These are phyloP conservation scores for Miscanthus lutarioriparius DNA, from an alignment of 176 grass and related monocot species.

Conservation along the genomic window DNA sequence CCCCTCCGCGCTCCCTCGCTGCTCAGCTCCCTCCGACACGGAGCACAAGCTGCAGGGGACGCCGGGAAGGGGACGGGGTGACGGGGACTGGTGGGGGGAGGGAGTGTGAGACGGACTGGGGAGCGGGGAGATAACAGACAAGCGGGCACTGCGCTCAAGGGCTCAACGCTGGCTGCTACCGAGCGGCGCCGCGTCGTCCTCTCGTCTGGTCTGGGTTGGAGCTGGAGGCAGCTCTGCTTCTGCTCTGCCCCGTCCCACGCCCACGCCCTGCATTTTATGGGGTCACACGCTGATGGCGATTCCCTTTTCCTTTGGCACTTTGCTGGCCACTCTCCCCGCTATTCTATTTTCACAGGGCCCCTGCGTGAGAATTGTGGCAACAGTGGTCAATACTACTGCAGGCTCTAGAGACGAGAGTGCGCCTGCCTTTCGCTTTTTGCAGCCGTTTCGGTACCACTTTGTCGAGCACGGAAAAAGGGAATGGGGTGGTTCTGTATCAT, in stretches of 20 bases:
- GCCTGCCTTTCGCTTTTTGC: slow-evolving; percentile 44
- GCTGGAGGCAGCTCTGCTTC: not conserved
- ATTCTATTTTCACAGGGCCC: not conserved
- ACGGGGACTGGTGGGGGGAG: no score
- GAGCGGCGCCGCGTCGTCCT: not conserved
- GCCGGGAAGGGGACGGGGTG: no score
- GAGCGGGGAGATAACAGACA: not conserved
- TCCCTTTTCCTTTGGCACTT: slow-evolving; percentile 80
- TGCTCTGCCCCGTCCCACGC: slow-evolving; percentile 18
- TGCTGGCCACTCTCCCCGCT: slow-evolving; percentile 39
- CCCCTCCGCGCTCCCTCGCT: not conserved
- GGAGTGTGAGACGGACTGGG: no score
- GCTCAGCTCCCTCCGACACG: not conserved
- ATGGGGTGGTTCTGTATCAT: not conserved
- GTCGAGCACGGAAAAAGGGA: slow-evolving; percentile 33
- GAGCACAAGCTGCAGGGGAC: not conserved
- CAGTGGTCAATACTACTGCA: slow-evolving; percentile 31
- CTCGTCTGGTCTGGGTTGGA: not conserved
- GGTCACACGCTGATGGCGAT: slow-evolving; percentile 49
- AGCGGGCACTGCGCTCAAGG: not conserved
- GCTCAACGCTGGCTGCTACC: not conserved
- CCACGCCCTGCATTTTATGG: slow-evolving; percentile 65
- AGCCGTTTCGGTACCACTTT: no score
- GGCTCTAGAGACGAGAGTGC: slow-evolving; percentile 29
- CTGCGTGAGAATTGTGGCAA: slow-evolving; percentile 5